Base-by-base conservation (phyloP, 1,284 basidiomycete genomes). In the Xerocomus amazonicus region DNA sequence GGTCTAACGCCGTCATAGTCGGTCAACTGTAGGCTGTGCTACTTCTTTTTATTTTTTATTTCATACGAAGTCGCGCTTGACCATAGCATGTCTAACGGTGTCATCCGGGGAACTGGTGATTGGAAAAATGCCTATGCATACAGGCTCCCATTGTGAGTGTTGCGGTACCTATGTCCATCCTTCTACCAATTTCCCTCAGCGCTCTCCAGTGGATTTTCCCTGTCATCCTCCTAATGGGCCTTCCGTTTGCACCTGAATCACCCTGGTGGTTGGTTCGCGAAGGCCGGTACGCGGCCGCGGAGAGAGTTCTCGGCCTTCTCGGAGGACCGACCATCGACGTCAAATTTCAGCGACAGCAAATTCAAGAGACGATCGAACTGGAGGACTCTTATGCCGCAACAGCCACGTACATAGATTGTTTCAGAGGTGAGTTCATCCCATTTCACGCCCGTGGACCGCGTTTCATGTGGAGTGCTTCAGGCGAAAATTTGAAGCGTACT, bases 241-340 rank as follows among this genome's bases (percentile, higher is more conserved):
- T 67, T 28, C 59, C 62, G 0, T 73, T 79, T 57, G 70, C 81
- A 3, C 81, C 81, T 1, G 79, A 84, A 59, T 81, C 78, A 0
- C 83, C 82, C 16, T 76, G 84, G 60, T 85, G 80, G 79, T 69
- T 84, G 10, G 73, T 83, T 32, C 73, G 74, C 28, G 76, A 76
- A 49, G 79, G 78, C 6, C 68, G 76, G 4, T 62, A 69, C 3
- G 76, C 78, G 5, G 75, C 81, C 32, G 81, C 83, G 0, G 68
- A 70, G 40, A 64, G 57, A 5, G 72, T 83, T 32, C 59, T 84
- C 8, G 61, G 59, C 6, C 77, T 74, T 32, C 51, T 67, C 9
- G 65, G 60, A 29, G 65, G 62, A 13, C 53, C 45, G 9, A 56
- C 54, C 0, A 13, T 65, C 44, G 36, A 66, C 14, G 53, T 45